Evolutionary conservation across 495 filamentous ascomycete genomes (phyloP), one percentile per base, ranked within the genome.

Genomic region (Hypoxylon trugodes): DNA sequence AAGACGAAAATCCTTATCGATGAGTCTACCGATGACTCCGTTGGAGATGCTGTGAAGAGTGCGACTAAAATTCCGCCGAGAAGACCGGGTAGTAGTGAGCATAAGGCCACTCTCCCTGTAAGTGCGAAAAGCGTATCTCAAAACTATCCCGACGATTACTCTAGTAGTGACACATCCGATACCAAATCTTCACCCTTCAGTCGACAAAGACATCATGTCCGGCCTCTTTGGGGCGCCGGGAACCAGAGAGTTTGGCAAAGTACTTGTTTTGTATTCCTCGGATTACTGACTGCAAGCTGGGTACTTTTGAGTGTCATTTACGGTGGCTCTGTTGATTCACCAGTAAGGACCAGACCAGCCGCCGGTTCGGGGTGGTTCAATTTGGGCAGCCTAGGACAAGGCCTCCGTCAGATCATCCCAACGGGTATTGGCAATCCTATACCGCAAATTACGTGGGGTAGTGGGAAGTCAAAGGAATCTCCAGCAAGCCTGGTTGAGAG

Each of bases 401-500:
- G 12, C 3, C 0, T 62, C 15, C 1, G 48, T 26, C 38, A 24
- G 21, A 6, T 40, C 25, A 42, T 62, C 13, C 42, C 54, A 18
- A 8, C 42, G 1, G 8, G 41, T 6, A 26, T 47, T 9, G 13
- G 6, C 4, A 38, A n/a, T n/a, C 38, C 60, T 13, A 12, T 40
- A 10, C 13, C 33, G n/a, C n/a, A 13, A 33, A 6, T 30, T 21
- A 12, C 0, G 2, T 8, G 2, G 15, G 16, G 26, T 9, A 6
- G 33, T 4, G 32, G 18, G 18, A 45, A 18, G 6, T 25, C 56
- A 19, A 12, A 49, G 18, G 46, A 61, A 10, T 13, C 56, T 5
- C 24, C 22, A 8, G 16, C 43, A n/a, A 45, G 75, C 6, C 35
- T 76, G 6, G 35, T 76, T 16, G 37, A 54, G 0, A 30, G 43